Base-by-base conservation (phyloP, 345 rosid species). In the Pistacia vera region DNA sequence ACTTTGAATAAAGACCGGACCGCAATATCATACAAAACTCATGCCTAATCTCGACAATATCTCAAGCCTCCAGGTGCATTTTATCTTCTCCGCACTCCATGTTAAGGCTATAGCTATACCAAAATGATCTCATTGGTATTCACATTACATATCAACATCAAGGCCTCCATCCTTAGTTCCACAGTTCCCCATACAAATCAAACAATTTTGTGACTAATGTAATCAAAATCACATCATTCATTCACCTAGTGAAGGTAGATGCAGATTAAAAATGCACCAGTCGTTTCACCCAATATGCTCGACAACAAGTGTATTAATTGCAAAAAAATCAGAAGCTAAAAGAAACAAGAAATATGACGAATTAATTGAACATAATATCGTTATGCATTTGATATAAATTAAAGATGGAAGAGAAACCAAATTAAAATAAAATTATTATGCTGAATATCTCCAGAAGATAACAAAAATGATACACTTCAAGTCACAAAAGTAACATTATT, bases 401-500 rank as follows among this genome's bases (percentile, higher is more conserved):
- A 59, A 30, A 36, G 33, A 17, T 28, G 11, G 16, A 16, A 61
- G 5, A 49, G 25, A 49, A 20, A 49, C 48, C 61, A 63, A 18
- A 33, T 72, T 22, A 66, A 38, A 14, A 25, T 33, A 64, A 12
- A 25, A 56, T 46, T 36, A 16, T 14, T 22, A 10, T 38, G 28
- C 28, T 41, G 8, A 56, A 70, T 62, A 54, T 60, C 28, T 10
- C 36, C 3, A 20, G 35, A 65, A 10, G 57, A 70, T 17, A 69
- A n/a, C 22, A 33, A 35, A 16, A 35, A 41, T 22, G 8, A 18
- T 4, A 41, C 1, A 57, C 16, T 30, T 56, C 67, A 48, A 33
- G 77, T 20, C 75, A 41, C 48, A 75, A 16, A 66, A 63, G 74
- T 33, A 63, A 54, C 65, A 59, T 75, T 75, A 80, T 80, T 80